Evolutionary conservation across 2,329 filamentous ascomycete genomes (phyloP).

Genomic region (Parascedosporium putredinis): DNA sequence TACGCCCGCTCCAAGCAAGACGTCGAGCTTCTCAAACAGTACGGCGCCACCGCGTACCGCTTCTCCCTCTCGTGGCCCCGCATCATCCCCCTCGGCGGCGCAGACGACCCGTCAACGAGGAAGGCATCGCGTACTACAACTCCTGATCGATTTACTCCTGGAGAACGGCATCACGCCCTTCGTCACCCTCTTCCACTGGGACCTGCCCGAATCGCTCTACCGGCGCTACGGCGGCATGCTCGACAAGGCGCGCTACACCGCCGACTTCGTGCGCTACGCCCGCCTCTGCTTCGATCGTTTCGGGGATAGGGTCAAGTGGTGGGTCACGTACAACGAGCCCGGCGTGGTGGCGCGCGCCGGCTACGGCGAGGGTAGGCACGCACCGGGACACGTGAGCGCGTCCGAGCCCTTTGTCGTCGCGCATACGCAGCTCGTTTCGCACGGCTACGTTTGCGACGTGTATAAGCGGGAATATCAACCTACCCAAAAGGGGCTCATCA

Average conservation of each 20-base stretch:
- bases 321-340: conserved; percentile 34
- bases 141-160: conserved; percentile 49
- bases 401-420: conserved; percentile 27
- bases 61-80: conserved; percentile 57
- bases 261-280: conserved; percentile 48
- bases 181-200: conserved; percentile 56
- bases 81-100: conserved; percentile 53
- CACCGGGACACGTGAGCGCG: conserved; percentile 19
- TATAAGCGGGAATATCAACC: conserved; percentile 29
- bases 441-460: conserved; percentile 25
- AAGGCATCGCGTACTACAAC: conserved; percentile 48
- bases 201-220: conserved; percentile 47
- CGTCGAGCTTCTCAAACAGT: conserved; percentile 47
- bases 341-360: conserved; percentile 23
- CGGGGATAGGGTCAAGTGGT: conserved; percentile 47
- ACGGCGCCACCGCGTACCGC: conserved; percentile 49
- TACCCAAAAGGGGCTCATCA: conserved; percentile 24
- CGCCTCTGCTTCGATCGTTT: conserved; percentile 48
- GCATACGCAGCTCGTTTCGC: conserved; percentile 28
- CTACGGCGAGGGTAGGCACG: conserved; percentile 24
- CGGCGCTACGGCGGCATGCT: conserved; percentile 50
- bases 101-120: conserved; percentile 50
- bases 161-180: conserved; percentile 48
- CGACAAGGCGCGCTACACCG: conserved; percentile 51
- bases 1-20: conserved; percentile 38